Conservation (phyloP, 1,284 basidiomycete genomes). For the Pyrrhoderma noxium region DNA sequence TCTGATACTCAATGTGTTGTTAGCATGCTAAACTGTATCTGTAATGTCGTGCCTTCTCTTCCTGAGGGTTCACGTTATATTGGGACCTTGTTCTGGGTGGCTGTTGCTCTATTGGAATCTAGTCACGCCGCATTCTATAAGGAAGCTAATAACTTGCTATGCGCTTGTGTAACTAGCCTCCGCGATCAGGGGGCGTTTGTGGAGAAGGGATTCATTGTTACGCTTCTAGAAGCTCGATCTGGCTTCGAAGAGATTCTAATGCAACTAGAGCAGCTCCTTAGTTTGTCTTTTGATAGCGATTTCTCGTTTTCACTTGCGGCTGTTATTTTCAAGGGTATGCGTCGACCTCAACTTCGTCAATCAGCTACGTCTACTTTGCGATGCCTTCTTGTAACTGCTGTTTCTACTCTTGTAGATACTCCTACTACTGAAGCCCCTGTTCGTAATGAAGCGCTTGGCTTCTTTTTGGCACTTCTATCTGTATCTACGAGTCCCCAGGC, state of each 20-base stretch:
- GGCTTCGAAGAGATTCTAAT: conserved; percentile 61
- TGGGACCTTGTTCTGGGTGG: conserved; percentile 77
- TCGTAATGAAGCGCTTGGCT: conserved; percentile 61
- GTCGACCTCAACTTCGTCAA: conserved; percentile 56
- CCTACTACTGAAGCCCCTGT: conserved; percentile 38
- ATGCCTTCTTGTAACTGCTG: conserved; percentile 50
- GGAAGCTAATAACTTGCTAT: conserved; percentile 62
- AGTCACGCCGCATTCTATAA: conserved; percentile 68
- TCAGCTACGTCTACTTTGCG: conserved; percentile 52
- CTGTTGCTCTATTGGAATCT: conserved; percentile 73
- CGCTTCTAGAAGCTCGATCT: conserved; percentile 60
- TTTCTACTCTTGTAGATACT: conserved; percentile 37
- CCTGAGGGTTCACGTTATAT: conserved; percentile 66
- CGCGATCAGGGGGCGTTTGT: conserved; percentile 51
- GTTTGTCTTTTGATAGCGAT: conserved; percentile 71
- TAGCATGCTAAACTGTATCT: conserved; percentile 82
- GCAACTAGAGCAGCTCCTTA: conserved; percentile 68
- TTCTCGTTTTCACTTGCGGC: conserved; percentile 79
- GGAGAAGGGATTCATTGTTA: conserved; percentile 44
- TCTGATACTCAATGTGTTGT: conserved; percentile 70
- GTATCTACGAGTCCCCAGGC: conserved; percentile 49
- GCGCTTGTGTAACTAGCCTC: conserved; percentile 62
- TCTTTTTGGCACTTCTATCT: conserved; percentile 76
- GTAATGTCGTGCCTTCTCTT: conserved; percentile 67
- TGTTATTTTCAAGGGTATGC: conserved; percentile 80